phyloP scores from a whole-genome alignment of 352 stramenopile species.

The Nothophytophthora sp. region DNA sequence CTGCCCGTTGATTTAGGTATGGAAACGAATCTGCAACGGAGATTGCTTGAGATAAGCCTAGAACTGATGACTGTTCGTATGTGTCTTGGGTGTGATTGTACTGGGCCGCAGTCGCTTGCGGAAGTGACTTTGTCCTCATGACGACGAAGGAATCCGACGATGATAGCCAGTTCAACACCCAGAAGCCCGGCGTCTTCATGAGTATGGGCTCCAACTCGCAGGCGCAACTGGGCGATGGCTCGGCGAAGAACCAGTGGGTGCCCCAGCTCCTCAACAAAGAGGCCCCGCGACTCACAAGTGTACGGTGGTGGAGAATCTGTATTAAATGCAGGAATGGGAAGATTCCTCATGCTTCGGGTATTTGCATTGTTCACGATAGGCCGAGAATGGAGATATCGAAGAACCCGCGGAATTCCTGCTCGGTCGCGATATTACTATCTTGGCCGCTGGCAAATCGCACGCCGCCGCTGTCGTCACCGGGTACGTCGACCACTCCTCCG shows the following conservation, averaged over 20 bases:
- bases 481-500: conserved; percentile 23
- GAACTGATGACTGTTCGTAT: conserved; percentile 10
- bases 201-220: conserved; percentile 78
- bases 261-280: conserved; percentile 80
- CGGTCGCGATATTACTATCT: conserved; percentile 61
- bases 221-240: conserved; percentile 65
- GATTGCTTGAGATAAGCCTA: conserved; percentile 5
- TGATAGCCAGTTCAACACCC: conserved; percentile 74
- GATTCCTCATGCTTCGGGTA: not conserved
- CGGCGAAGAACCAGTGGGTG: conserved; percentile 83
- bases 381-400: conserved; percentile 55
- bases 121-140: conserved; percentile 74
- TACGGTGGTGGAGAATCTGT: conserved; percentile 30
- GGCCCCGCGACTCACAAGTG: conserved; percentile 50
- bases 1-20: conserved; percentile 66
- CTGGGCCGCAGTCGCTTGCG: conserved; percentile 50
- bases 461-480: conserved; percentile 47
- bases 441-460: conserved; percentile 66
- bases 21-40: conserved; percentile 1
- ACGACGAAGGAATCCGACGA: conserved; percentile 67
- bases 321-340: not conserved
- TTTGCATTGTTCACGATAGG: conserved; percentile 21
- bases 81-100: conserved; percentile 7
- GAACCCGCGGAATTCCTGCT: conserved; percentile 73
- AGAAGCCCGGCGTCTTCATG: conserved; percentile 80